Conservation (phyloP, 2,329 filamentous ascomycete genomes). For the Ophiostoma perfectum region DNA sequence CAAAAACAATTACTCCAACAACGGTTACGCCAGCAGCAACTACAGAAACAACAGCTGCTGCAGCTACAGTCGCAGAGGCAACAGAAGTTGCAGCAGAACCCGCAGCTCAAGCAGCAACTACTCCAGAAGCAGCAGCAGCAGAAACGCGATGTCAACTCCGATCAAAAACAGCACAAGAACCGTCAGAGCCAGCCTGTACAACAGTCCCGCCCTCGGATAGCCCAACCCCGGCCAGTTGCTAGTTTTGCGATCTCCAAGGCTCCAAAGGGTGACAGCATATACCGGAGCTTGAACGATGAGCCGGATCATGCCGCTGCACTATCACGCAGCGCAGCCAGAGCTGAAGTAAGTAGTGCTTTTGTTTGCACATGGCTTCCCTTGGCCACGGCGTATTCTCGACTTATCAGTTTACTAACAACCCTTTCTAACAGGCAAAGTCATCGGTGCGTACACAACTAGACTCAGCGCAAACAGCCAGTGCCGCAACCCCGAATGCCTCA, state of each 20-base stretch:
- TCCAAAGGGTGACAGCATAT: slow-evolving; percentile 6
- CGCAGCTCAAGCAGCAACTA: slow-evolving; percentile 13
- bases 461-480: neutral
- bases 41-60: slow-evolving; percentile 16
- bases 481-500: neutral
- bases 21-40: slow-evolving; percentile 19
- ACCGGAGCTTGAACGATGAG: slow-evolving; percentile 22
- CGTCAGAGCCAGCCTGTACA: neutral
- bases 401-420: neutral
- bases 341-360: neutral
- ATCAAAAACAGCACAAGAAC: slow-evolving; percentile 10
- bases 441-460: neutral
- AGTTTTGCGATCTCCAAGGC: slow-evolving; percentile 16
- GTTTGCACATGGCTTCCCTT: neutral
- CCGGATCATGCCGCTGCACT: neutral
- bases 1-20: slow-evolving; percentile 23
- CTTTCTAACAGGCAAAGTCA: slow-evolving; percentile 2
- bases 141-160: neutral
- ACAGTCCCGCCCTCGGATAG: neutral
- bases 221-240: neutral
- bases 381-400: neutral
- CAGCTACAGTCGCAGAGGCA: slow-evolving; percentile 16
- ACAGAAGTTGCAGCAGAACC: slow-evolving; percentile 15
- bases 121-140: slow-evolving; percentile 17
- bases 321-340: neutral